Percentiles rank a stretch among this genome's conserved stretches.
Evolutionary conservation across 2,329 filamentous ascomycete genomes (phyloP).

Genomic region (Xylaria sp.): DNA sequence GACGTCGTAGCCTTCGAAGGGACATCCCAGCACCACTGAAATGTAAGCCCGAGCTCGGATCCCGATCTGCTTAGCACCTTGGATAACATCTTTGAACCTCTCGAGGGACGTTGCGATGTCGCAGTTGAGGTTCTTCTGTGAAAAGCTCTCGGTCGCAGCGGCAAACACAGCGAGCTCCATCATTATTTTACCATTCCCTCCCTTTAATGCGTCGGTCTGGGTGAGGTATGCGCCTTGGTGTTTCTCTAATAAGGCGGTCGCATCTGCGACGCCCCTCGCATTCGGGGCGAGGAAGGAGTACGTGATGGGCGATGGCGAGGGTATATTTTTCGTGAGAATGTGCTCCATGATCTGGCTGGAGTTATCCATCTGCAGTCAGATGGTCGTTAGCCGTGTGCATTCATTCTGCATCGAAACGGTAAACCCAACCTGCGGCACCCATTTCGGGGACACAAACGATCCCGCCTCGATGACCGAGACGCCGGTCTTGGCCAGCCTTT

Average conservation of each 20-base stretch:
- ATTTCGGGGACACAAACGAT: conserved; percentile 74
- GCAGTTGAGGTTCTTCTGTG: conserved; percentile 84
- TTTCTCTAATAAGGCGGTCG: conserved; percentile 62
- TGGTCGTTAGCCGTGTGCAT: conserved; percentile 30
- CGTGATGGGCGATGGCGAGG: conserved; percentile 66
- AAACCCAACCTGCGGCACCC: conserved; percentile 69
- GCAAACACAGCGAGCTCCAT: conserved; percentile 84
- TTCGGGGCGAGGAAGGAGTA: conserved; percentile 88
- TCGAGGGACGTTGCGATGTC: conserved; percentile 77
- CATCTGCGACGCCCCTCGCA: conserved; percentile 74
- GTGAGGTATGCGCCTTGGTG: conserved; percentile 62
- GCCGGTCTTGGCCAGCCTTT: conserved; percentile 65
- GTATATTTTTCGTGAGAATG: conserved; percentile 67
- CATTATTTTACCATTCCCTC: conserved; percentile 57
- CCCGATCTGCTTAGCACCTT: conserved; percentile 70
- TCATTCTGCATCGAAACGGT: conserved; percentile 2
- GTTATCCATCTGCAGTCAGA: conserved; percentile 74
- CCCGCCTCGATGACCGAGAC: conserved; percentile 72
- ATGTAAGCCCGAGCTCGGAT: conserved; percentile 82
- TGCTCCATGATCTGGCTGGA: conserved; percentile 79
- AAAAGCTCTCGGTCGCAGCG: conserved; percentile 83
- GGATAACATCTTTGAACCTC: conserved; percentile 76
- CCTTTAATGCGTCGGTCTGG: conserved; percentile 57
- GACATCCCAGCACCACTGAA: conserved; percentile 82
- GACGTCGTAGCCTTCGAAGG: conserved; percentile 75